A percentile compares a stretch with the other conserved stretches of the same genome.
These are phyloP conservation scores for Oryza brachyantha DNA, from an alignment of 176 grass and related monocot genomes.

Conservation along the genomic window DNA sequence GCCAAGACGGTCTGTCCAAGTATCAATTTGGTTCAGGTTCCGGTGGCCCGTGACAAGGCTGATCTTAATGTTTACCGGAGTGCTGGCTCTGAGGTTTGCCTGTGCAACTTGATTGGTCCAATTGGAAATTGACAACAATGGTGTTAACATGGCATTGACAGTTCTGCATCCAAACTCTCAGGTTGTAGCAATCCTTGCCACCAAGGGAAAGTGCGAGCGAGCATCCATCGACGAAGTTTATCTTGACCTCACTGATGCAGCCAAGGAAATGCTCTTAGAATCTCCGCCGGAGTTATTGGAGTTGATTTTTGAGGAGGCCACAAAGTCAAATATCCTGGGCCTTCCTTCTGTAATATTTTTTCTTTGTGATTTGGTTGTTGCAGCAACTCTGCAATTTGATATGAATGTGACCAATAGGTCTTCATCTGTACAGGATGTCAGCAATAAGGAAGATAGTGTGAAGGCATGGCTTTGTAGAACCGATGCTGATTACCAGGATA, in stretches of 20 bases:
- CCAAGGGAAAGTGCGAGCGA: constrained; percentile 83
- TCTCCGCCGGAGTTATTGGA: constrained; percentile 45
- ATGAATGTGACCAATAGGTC: neutral
- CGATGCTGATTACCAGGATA: constrained; percentile 68
- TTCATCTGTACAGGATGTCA: constrained; percentile 44
- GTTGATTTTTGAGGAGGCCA: constrained; percentile 55
- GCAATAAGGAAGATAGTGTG: constrained; percentile 55
- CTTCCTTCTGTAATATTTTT: constrained; percentile 53
- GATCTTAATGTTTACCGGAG: constrained; percentile 82
- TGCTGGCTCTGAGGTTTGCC: constrained; percentile 67
- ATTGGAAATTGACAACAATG: neutral
- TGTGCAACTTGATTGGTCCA: neutral
- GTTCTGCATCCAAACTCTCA: constrained; percentile 23
- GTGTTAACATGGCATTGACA: neutral
- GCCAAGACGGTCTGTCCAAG: constrained; percentile 71
- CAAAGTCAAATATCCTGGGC: constrained; percentile 75
- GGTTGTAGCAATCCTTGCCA: constrained; percentile 77
- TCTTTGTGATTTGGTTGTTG: neutral
- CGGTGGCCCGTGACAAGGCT: constrained; percentile 84
- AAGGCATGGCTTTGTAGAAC: constrained; percentile 64
- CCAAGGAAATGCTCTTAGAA: constrained; percentile 79
- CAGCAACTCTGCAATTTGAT: neutral
- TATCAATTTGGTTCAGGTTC: constrained; percentile 85
- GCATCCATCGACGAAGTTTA: constrained; percentile 97
- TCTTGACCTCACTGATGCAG: constrained; percentile 89